These are phyloP conservation scores for Prunus salicina DNA, from an alignment of 306 rosid genomes.

Conservation along the genomic window DNA sequence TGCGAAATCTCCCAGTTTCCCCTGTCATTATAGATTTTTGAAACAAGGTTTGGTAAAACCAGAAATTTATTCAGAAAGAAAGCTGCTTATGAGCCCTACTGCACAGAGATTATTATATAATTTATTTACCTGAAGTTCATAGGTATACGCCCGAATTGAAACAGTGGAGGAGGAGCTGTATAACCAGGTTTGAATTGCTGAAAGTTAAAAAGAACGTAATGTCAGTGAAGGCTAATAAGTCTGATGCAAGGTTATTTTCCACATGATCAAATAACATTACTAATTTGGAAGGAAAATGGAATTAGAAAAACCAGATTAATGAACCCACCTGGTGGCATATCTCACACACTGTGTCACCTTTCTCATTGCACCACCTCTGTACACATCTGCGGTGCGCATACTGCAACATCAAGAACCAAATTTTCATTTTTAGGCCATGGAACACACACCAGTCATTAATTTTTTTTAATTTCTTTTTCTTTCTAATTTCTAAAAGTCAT, in stretches of 20 bases:
- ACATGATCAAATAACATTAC: background rate
- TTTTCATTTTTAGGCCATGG: background rate
- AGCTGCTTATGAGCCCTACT: background rate
- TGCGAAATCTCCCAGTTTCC: constrained; percentile 95
- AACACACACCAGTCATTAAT: background rate
- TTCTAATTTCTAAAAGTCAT: background rate
- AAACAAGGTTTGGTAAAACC: background rate
- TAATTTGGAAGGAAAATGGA: background rate
- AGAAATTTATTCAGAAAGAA: background rate
- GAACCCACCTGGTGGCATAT: constrained; percentile 87
- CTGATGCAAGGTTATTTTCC: background rate
- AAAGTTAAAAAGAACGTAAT: background rate
- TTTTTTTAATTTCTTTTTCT: background rate
- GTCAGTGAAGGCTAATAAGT: background rate
- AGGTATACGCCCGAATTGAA: constrained; percentile 83
- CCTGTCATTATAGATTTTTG: constrained; percentile 41
- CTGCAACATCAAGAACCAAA: constrained; percentile 41
- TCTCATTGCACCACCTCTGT: constrained; percentile 96
- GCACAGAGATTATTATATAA: background rate
- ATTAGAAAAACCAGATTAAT: background rate
- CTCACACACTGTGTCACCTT: constrained; percentile 89
- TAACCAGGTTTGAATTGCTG: constrained; percentile 90
- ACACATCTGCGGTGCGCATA: constrained; percentile 91
- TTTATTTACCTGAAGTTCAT: constrained; percentile 79
- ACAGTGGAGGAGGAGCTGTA: constrained; percentile 87